Evolutionary conservation across 495 filamentous ascomycete genomes (phyloP).

Genomic region (Annulohypoxylon bovei): DNA sequence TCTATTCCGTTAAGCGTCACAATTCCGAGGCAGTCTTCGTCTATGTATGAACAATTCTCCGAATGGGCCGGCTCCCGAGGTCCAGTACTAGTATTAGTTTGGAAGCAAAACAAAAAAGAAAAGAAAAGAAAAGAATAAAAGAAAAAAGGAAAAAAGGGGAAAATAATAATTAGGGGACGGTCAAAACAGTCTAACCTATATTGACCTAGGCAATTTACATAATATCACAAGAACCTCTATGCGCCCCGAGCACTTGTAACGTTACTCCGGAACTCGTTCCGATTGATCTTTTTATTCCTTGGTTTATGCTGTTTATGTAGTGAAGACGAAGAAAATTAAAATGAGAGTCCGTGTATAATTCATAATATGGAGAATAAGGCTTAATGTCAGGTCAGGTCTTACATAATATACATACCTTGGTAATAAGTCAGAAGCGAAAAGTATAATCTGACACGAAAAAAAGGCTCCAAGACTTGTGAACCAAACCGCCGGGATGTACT

Average conservation of each 20-base stretch:
- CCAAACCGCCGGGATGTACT: constrained; percentile 1
- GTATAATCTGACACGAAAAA: neutral
- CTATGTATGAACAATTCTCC: constrained; percentile 1
- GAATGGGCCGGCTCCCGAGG: neutral
- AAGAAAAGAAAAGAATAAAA: too few species aligned
- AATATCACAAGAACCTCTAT: neutral
- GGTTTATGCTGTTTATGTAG: neutral
- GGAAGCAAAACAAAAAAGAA: neutral
- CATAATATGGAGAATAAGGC: neutral
- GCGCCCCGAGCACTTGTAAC: constrained; percentile 1
- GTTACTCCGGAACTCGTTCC: neutral
- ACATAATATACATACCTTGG: neutral
- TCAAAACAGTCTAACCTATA: constrained; percentile 7
- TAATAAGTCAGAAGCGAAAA: neutral
- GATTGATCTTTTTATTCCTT: neutral
- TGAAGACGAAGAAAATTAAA: neutral
- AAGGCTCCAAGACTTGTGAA: neutral
- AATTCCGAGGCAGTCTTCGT: neutral
- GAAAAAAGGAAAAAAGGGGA: neutral
- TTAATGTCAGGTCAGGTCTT: too few species aligned
- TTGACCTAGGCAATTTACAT: neutral
- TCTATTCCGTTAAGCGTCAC: neutral
- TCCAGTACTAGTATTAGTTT: too few species aligned
- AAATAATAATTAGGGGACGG: neutral
- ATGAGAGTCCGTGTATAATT: neutral